These are phyloP conservation scores for Penicillium sp. DNA, from an alignment of 2,329 filamentous ascomycete species.

Conservation along the genomic window DNA sequence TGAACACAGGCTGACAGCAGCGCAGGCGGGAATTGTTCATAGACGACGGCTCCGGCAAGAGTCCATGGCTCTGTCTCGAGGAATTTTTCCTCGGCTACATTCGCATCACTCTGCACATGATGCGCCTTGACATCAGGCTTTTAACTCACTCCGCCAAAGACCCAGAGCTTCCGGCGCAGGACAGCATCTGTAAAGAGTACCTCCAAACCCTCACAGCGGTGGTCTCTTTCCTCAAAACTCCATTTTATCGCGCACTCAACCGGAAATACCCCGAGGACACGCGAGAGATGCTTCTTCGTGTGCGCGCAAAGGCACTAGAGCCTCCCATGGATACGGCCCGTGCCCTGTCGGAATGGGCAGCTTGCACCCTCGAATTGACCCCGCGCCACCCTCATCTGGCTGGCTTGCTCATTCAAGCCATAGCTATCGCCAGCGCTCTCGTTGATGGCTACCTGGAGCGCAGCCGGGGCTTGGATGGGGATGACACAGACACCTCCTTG, in stretches of 20 bases:
- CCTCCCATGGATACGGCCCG: conserved; percentile 23
- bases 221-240: conserved; percentile 21
- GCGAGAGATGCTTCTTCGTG: conserved; percentile 10
- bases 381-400: conserved; percentile 26
- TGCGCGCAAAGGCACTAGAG: conserved; percentile 23
- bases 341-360: conserved; percentile 26
- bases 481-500: conserved; percentile 18
- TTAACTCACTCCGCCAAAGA: conserved; percentile 27
- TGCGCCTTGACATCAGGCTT: conserved; percentile 35
- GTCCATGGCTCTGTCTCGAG: conserved; percentile 31
- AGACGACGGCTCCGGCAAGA: conserved; percentile 22
- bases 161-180: conserved; percentile 21
- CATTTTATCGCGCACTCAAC: conserved; percentile 32
- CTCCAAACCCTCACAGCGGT: conserved; percentile 32
- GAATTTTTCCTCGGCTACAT: conserved; percentile 39
- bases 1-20: conserved; percentile 7
- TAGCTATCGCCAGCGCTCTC: conserved; percentile 24
- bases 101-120: conserved; percentile 37
- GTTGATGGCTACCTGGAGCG: conserved; percentile 28
- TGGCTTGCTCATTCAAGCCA: conserved; percentile 14
- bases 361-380: conserved; percentile 24
- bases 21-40: conserved; percentile 28
- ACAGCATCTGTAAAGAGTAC: conserved; percentile 31
- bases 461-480: conserved; percentile 14
- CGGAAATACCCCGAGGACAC: conserved; percentile 24